phyloP scores from a whole-genome alignment of 129 eudicot species.

The Scalesia atractyloides region DNA sequence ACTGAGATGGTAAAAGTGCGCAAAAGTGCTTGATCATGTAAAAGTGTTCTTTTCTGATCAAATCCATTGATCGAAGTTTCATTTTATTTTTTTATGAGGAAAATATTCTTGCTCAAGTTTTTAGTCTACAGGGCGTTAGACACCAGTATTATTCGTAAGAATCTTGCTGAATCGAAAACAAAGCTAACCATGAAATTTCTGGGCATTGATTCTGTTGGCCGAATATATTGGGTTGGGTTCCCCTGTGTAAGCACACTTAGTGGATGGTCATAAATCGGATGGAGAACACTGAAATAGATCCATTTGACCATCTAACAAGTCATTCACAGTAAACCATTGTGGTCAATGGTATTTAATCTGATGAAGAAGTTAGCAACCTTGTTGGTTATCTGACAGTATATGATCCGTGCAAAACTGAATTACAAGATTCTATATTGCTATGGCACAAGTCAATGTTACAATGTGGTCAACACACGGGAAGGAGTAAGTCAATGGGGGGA shows the following conservation, averaged over 20 bases:
- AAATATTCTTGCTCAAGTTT: constrained; percentile 43
- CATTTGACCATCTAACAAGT: not conserved
- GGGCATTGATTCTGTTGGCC: constrained; percentile 47
- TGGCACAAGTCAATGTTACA: too few species aligned
- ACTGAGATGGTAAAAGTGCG: too few species aligned
- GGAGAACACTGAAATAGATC: not conserved
- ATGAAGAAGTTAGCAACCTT: too few species aligned
- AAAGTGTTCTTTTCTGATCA: too few species aligned
- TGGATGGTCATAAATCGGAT: constrained; percentile 27
- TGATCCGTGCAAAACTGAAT: too few species aligned
- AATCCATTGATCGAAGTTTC: not conserved
- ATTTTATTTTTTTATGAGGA: constrained; percentile 26
- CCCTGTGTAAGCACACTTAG: not conserved
- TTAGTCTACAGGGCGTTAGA: constrained; percentile 43
- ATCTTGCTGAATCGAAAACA: constrained; percentile 22
- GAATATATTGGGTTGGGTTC: constrained; percentile 50
- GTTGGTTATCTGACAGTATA: too few species aligned
- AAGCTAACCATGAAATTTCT: constrained; percentile 25
- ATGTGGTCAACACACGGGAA: too few species aligned
- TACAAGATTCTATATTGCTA: too few species aligned
- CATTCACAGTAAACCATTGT: not conserved
- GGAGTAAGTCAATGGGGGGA: not conserved
- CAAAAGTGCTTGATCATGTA: too few species aligned
- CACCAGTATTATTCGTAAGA: constrained; percentile 31
- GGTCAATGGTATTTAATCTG: too few species aligned